Base-by-base conservation (phyloP, 306 rosid genomes). In the Pterocarpus santalinus region DNA sequence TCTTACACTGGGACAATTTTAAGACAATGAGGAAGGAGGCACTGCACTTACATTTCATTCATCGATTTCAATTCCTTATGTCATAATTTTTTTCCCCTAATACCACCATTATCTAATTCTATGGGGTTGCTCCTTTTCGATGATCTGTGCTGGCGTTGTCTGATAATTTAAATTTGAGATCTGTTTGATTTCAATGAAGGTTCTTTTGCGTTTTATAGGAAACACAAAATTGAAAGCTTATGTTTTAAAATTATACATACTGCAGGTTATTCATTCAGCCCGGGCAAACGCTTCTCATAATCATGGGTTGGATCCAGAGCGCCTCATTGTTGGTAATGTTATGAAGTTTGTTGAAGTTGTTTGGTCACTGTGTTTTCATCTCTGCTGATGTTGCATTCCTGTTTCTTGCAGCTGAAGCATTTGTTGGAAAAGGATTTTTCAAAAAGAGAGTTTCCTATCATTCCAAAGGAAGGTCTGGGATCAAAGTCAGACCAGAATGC, bases 261-360 rank as follows among this genome's bases (percentile, higher is more conserved):
- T 82, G 82, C 82, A 95, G 99, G 99, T 93, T 82, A 89, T 95
- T 83, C 94, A 90, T 86, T 91, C 97, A 17, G 97, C 99, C 73
- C 81, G 88, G 76, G 99, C 97, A 80, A 95, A 95, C 17, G 98
- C 98, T 73, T 81, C 97, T 47, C 97, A 95, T 86, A 93, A 95
- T 85, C 97, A 93, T 52, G 96, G 97, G 51, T 76, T 95, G 81
- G 91, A 93, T 86, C 75, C 98, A 4, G 98, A 93, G 2, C 93
- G 96, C 55, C 98, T 95, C 84, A 93, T 95, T 62, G 88, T 95
- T 58, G 99, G 99, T 95, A 86, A 78, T 55, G 55, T 35, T 64
- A 72, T 46, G 13, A 49, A 72, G 57, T 22, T 65, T 28, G 28
- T 14, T 58, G 63, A 77, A 83, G 32, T 83, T 83, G 8, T 16